Evolutionary conservation across 257 asterid genomes (phyloP).

Genomic region (Solanum etuberosum): DNA sequence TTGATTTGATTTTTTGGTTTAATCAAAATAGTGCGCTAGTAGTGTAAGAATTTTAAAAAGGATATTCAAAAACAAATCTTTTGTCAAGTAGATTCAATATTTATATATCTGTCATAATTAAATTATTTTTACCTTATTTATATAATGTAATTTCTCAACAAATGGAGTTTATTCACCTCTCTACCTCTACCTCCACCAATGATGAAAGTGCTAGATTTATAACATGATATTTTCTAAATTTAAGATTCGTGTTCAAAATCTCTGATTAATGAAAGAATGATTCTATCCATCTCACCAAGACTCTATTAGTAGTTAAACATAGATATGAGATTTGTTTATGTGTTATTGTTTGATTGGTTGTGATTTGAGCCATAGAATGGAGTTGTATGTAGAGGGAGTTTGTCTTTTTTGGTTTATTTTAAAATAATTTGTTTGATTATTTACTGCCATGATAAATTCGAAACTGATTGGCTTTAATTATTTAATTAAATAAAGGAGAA

Average conservation of each 20-base stretch:
- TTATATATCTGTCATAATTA: neutral
- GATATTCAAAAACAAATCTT: neutral
- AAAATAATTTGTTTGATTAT: neutral
- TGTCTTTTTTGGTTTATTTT: neutral
- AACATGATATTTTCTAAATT: neutral
- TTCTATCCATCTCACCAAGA: neutral
- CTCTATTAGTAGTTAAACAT: neutral
- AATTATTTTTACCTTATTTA: neutral
- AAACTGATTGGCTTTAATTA: neutral
- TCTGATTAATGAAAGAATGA: neutral
- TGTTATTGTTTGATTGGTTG: neutral
- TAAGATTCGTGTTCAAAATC: neutral
- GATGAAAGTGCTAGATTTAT: neutral
- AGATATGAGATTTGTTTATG: neutral
- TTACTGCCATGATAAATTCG: neutral
- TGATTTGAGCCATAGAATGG: neutral
- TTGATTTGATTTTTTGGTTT: too few relatives aligned
- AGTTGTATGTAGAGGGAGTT: neutral
- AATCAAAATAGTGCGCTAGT: too few relatives aligned
- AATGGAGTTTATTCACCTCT: neutral
- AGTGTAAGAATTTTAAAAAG: neutral
- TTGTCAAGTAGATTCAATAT: neutral
- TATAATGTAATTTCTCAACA: neutral
- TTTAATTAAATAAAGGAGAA: neutral
- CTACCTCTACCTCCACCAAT: neutral